Evolutionary conservation across 1,139 yeast genomes (phyloP).

Genomic region (Arxiozyma slooffiae): DNA sequence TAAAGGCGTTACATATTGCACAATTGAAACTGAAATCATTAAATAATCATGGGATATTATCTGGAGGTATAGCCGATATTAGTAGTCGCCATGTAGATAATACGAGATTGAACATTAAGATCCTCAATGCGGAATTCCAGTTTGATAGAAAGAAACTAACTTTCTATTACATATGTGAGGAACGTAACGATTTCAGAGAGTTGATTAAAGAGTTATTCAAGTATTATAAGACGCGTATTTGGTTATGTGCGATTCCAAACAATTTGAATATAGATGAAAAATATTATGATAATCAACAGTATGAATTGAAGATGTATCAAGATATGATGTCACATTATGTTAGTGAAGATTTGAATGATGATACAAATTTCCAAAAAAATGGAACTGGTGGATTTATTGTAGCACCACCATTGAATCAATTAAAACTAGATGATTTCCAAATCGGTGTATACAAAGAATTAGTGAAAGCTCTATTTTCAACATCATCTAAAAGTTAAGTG

Average conservation of each 20-base stretch:
- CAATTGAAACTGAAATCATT: conserved; percentile 30
- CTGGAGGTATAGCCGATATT: not conserved
- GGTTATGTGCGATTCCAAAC: conserved; percentile 81
- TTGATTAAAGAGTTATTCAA: conserved; percentile 86
- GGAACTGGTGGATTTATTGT: conserved; percentile 17
- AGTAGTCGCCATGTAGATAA: conserved; percentile 3
- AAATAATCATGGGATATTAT: conserved; percentile 7
- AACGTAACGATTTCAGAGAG: conserved; percentile 85
- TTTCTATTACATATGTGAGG: conserved; percentile 63
- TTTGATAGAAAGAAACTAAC: conserved; percentile 90
- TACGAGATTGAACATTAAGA: conserved; percentile 34
- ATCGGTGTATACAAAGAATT: conserved; percentile 32
- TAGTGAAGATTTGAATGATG: conserved; percentile 23
- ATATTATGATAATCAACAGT: conserved; percentile 25
- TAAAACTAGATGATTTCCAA: conserved; percentile 29
- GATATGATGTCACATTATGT: conserved; percentile 28
- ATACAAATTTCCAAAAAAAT: conserved; percentile 16
- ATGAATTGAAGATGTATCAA: conserved; percentile 27
- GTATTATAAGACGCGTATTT: conserved; percentile 88
- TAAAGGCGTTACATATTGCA: conserved; percentile 39
- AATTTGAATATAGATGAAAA: conserved; percentile 26
- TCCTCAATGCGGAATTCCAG: conserved; percentile 80
- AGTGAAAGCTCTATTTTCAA: conserved; percentile 21
- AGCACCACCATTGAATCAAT: conserved; percentile 26
- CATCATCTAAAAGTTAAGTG: not conserved